Evolutionary conservation across 495 filamentous ascomycete genomes (phyloP).

Genomic region (Elaphomyces granulatus): DNA sequence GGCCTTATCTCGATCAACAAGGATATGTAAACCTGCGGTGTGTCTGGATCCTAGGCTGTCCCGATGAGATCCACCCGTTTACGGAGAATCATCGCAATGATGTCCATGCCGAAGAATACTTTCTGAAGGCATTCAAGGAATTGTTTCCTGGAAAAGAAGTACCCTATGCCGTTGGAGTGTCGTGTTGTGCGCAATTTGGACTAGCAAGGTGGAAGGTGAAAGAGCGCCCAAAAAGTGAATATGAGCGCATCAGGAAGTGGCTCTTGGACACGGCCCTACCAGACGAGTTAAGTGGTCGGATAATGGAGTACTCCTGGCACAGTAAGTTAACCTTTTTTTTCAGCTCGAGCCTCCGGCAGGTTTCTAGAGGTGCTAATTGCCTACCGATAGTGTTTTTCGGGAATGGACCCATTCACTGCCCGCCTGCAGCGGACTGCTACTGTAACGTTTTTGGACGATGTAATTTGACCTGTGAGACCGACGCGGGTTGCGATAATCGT

Average conservation of each 20-base stretch:
- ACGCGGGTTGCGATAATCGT: slow-evolving; percentile 27
- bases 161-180: slow-evolving; percentile 38
- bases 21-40: slow-evolving; percentile 57
- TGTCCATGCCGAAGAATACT: slow-evolving; percentile 35
- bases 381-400: slow-evolving; percentile 32
- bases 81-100: slow-evolving; percentile 28
- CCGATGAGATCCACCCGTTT: slow-evolving; percentile 39
- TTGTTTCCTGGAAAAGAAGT: slow-evolving; percentile 36
- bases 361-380: slow-evolving; percentile 7
- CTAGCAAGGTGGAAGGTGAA: slow-evolving; percentile 42
- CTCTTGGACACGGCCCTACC: slow-evolving; percentile 38
- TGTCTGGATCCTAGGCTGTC: slow-evolving; percentile 47
- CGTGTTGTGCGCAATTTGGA: slow-evolving; percentile 63
- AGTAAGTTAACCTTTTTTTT: slow-evolving; percentile 18
- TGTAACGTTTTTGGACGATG: slow-evolving; percentile 51
- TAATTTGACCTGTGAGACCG: slow-evolving; percentile 27
- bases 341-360: not conserved
- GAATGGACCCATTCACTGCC: slow-evolving; percentile 40
- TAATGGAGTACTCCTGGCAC: slow-evolving; percentile 67
- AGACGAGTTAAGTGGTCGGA: slow-evolving; percentile 46
- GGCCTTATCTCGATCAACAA: slow-evolving; percentile 36
- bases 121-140: slow-evolving; percentile 38
- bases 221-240: slow-evolving; percentile 36
- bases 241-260: slow-evolving; percentile 45
- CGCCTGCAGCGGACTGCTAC: slow-evolving; percentile 41